Conservation (phyloP, 768 basidiomycete genomes). For the Agaricus sinodeliciosus region DNA sequence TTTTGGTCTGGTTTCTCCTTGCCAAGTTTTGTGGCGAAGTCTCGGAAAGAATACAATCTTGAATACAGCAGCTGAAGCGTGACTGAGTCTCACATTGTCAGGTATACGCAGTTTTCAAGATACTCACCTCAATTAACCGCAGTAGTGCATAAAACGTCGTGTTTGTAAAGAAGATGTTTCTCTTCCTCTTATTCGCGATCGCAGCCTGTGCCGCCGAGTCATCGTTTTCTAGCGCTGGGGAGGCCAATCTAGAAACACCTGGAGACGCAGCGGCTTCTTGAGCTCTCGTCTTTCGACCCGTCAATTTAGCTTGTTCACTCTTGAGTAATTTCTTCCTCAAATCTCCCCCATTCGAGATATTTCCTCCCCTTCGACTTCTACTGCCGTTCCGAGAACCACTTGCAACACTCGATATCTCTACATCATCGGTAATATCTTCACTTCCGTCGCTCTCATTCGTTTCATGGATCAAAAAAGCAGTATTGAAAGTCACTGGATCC, state of each 20-base stretch:
- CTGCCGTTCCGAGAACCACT: conserved; percentile 6
- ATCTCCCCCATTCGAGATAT: conserved; percentile 42
- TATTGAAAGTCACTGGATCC: conserved; percentile 64
- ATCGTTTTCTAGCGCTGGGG: conserved; percentile 49
- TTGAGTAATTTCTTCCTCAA: conserved; percentile 75
- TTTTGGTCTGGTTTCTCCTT: conserved; percentile 16
- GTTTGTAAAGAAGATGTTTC: conserved; percentile 79
- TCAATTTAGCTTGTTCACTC: conserved; percentile 76
- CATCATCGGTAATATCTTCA: conserved; percentile 42
- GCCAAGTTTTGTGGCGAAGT: conserved; percentile 47
- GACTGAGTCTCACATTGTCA: conserved; percentile 3
- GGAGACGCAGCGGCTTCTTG: conserved; percentile 44
- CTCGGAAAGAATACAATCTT: conserved; percentile 75
- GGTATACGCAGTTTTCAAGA: not conserved
- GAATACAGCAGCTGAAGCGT: conserved; percentile 66
- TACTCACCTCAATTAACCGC: conserved; percentile 76
- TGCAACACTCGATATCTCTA: conserved; percentile 27
- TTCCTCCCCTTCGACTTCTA: conserved; percentile 8
- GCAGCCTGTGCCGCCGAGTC: conserved; percentile 27
- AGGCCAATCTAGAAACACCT: conserved; percentile 53
- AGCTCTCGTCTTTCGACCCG: conserved; percentile 49
- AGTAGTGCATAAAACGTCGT: conserved; percentile 83
- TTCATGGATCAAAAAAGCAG: conserved; percentile 57
- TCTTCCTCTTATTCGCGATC: conserved; percentile 21
- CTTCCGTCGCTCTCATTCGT: conserved; percentile 48